These are phyloP conservation scores for Clonostachys solani DNA, from an alignment of 2,329 filamentous ascomycete species.

Conservation along the genomic window DNA sequence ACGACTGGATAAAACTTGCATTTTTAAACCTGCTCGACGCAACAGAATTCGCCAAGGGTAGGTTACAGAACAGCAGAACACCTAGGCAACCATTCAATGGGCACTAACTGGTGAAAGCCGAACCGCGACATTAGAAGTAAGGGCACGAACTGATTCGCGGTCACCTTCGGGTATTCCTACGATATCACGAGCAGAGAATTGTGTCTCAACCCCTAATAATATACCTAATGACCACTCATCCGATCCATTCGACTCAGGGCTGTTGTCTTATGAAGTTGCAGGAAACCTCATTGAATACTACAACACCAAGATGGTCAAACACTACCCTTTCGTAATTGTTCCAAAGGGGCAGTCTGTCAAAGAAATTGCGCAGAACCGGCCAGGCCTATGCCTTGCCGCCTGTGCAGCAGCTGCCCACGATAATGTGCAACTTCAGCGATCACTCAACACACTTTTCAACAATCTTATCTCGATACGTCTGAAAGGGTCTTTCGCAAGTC, in stretches of 20 bases:
- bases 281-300: conserved; percentile 17
- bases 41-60: neutral
- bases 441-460: conserved; percentile 17
- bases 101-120: no score
- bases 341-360: conserved; percentile 8
- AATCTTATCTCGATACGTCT: conserved; percentile 13
- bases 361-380: conserved; percentile 12
- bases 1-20: conserved; percentile 21
- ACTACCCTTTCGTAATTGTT: conserved; percentile 22
- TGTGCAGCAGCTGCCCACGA: conserved; percentile 15
- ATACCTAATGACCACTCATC: no score
- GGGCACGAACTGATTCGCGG: no score
- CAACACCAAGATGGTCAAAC: conserved; percentile 13
- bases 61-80: no score
- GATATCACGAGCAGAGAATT: no score
- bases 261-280: conserved; percentile 12
- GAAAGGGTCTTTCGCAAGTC: conserved; percentile 13
- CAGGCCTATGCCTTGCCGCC: conserved; percentile 18
- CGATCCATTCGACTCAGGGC: conserved; percentile 11
- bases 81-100: no score
- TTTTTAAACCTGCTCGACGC: conserved; percentile 21
- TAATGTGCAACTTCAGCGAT: conserved; percentile 13
- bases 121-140: no score
- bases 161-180: no score
- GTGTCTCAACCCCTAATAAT: no score